Conservation (phyloP, 148 eudicot genomes). For the Rhododendron molle region DNA sequence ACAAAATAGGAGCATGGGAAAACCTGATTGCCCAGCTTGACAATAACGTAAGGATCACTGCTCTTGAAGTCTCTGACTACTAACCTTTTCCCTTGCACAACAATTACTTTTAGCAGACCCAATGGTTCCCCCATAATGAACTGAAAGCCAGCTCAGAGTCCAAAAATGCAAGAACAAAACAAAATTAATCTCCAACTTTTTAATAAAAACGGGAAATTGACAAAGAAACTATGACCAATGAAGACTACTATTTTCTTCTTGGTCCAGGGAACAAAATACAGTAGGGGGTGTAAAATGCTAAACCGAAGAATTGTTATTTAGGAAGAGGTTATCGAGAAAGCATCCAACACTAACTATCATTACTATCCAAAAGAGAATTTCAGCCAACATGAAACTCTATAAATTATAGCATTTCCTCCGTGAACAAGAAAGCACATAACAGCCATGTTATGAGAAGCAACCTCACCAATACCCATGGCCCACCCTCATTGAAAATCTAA, state of each 20-base stretch:
- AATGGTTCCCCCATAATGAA: constrained; percentile 36
- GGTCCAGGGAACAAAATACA: background rate
- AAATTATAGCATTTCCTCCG: background rate
- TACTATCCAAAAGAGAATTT: background rate
- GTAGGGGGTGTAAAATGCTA: background rate
- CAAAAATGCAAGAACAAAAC: background rate
- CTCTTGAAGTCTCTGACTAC: constrained; percentile 66
- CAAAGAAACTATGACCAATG: background rate
- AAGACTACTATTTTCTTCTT: background rate
- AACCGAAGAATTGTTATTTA: background rate
- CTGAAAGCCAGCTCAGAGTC: background rate
- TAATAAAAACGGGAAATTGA: background rate
- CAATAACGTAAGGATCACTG: constrained; percentile 74
- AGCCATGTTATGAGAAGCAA: background rate
- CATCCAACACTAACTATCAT: background rate
- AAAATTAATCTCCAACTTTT: background rate
- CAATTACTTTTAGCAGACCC: constrained; percentile 45
- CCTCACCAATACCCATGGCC: background rate
- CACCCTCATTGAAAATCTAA: background rate
- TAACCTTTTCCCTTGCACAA: constrained; percentile 58
- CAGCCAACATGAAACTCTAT: background rate
- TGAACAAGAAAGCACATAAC: background rate
- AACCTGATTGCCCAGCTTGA: constrained; percentile 68
- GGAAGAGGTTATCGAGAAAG: background rate
- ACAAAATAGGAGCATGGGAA: constrained; percentile 2